Conservation (phyloP, 2,329 filamentous ascomycete genomes). For the Aschersonia sp. region DNA sequence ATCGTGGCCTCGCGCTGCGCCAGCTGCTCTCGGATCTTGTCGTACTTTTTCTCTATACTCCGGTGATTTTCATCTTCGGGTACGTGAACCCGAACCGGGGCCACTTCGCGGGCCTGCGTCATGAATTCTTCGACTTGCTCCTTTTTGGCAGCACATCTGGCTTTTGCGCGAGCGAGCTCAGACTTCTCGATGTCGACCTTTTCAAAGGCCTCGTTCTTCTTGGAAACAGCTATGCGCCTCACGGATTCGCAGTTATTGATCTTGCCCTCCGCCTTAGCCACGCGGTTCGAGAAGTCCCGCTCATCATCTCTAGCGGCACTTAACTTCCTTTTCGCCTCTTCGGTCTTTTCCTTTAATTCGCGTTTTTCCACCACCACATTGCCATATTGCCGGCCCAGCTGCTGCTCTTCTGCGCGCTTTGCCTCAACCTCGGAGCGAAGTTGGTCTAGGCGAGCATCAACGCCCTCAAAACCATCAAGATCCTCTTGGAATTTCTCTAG, state of each 20-base stretch:
- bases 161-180: conserved; percentile 28
- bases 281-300: conserved; percentile 26
- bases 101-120: conserved; percentile 37
- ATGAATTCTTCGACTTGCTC: conserved; percentile 37
- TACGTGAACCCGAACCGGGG: conserved; percentile 42
- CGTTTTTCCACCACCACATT: conserved; percentile 32
- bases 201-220: conserved; percentile 48
- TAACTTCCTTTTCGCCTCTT: conserved; percentile 22
- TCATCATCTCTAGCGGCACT: conserved; percentile 19
- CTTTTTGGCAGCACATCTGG: conserved; percentile 30
- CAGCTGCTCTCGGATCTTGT: conserved; percentile 43
- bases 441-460: conserved; percentile 49
- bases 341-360: conserved; percentile 28
- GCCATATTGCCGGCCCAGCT: conserved; percentile 40
- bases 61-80: conserved; percentile 47
- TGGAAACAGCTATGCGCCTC: conserved; percentile 36
- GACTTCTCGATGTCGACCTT: conserved; percentile 31
- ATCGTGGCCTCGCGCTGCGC: conserved; percentile 37
- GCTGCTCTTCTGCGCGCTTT: conserved; percentile 30
- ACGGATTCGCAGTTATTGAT: conserved; percentile 30
- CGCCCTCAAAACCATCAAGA: conserved; percentile 51
- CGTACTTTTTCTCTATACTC: conserved; percentile 38
- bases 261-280: conserved; percentile 43
- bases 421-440: conserved; percentile 43
- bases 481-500: conserved; percentile 37